These are phyloP conservation scores for Dendrobium catenatum DNA, from an alignment of 106 monocot genomes.

Conservation along the genomic window DNA sequence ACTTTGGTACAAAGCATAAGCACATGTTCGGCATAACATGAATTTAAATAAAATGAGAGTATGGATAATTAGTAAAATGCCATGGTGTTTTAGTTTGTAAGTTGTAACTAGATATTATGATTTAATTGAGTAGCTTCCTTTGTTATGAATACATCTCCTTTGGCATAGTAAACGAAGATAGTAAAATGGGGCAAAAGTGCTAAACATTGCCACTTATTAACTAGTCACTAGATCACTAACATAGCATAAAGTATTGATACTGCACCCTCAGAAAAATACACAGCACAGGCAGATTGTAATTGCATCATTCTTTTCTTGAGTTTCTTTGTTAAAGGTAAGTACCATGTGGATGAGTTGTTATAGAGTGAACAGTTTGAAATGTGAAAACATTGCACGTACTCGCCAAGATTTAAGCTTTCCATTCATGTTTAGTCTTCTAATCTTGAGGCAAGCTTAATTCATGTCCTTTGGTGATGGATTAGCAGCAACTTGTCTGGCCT, in stretches of 20 bases:
- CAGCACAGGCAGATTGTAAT: neutral
- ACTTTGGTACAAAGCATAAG: neutral
- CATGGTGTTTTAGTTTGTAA: neutral
- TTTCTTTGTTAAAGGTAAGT: neutral
- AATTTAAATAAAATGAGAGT: neutral
- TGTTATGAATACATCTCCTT: neutral
- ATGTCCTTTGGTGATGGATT: slow-evolving; percentile 13
- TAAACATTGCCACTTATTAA: neutral
- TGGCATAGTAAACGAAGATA: neutral
- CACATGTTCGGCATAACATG: neutral
- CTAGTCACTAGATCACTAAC: neutral
- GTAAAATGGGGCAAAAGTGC: neutral
- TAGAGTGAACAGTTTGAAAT: neutral
- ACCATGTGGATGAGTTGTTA: neutral
- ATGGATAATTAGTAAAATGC: neutral
- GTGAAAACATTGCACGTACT: neutral
- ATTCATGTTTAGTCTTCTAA: neutral
- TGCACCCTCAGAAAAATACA: neutral
- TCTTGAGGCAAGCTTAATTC: neutral
- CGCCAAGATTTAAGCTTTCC: neutral
- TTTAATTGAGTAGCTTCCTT: neutral
- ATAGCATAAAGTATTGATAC: neutral
- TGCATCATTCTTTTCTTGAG: slow-evolving; percentile 3
- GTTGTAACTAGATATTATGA: neutral
- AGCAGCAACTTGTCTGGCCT: slow-evolving; percentile 69